Evolutionary conservation across 345 rosid genomes (phyloP).

Genomic region (Hibiscus trionum): DNA sequence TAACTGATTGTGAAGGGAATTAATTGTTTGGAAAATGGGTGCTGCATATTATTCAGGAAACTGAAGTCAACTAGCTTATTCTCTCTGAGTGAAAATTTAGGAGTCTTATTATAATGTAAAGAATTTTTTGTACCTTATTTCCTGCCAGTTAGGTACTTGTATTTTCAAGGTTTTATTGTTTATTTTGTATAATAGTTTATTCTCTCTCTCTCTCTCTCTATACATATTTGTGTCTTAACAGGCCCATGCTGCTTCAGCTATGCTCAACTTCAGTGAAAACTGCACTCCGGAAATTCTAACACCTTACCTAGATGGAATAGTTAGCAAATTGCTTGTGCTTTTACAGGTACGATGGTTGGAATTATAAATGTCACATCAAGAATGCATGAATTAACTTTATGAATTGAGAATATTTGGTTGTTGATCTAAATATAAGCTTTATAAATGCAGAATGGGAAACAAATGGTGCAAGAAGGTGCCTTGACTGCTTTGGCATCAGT

Average conservation of each 20-base stretch:
- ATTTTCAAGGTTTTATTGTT: background rate
- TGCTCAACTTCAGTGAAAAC: conserved; percentile 96
- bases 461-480: conserved; percentile 99
- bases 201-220: background rate
- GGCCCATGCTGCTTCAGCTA: conserved; percentile 99
- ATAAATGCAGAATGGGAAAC: conserved; percentile 73
- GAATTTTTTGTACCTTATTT: background rate
- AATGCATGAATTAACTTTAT: background rate
- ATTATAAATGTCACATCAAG: background rate
- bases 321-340: conserved; percentile 90
- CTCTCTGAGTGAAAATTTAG: background rate
- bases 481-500: conserved; percentile 99
- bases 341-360: conserved; percentile 71
- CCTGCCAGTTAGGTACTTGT: background rate
- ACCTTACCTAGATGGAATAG: conserved; percentile 85
- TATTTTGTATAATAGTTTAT: background rate
- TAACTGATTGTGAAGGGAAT: background rate
- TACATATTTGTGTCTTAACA: conserved; percentile 25
- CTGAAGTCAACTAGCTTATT: background rate
- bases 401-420: background rate
- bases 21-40: background rate
- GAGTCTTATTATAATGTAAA: background rate
- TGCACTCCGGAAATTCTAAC: conserved; percentile 90
- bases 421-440: conserved; percentile 7
- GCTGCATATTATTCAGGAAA: background rate